These are phyloP conservation scores for Eimeria praecox DNA, from an alignment of 169 alveolate species.

Conservation along the genomic window DNA sequence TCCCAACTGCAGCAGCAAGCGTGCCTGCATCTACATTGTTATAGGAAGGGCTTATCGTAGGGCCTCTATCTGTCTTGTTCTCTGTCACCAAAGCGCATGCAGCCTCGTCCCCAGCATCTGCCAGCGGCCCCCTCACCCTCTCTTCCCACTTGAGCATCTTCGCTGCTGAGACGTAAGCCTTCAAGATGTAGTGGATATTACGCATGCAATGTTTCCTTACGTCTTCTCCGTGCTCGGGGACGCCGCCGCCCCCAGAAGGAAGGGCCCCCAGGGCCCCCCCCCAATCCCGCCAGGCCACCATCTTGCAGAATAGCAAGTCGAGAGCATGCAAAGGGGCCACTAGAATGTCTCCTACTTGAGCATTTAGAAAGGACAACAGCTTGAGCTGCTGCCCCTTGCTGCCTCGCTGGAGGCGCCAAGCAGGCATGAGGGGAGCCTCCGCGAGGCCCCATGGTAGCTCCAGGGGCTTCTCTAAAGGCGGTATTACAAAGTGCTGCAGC, in stretches of 20 bases:
- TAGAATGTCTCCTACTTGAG: conserved; percentile 56
- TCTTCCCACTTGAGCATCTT: conserved; percentile 45
- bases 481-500: conserved; percentile 70
- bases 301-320: conserved; percentile 55
- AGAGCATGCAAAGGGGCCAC: conserved; percentile 79
- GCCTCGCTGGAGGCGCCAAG: conserved; percentile 78
- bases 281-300: neutral
- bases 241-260: neutral
- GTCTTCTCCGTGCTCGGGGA: neutral
- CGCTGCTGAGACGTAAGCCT: conserved; percentile 12
- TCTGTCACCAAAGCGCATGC: neutral
- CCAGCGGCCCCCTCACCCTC: neutral
- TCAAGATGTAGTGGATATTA: neutral
- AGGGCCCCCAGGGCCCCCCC: conserved; percentile 25
- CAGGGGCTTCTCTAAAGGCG: conserved; percentile 75
- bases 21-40: neutral
- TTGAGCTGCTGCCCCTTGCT: conserved; percentile 58
- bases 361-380: conserved; percentile 57
- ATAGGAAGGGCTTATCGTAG: neutral
- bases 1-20: conserved; percentile 26
- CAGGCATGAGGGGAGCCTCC: conserved; percentile 74
- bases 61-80: neutral
- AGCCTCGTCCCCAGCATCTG: conserved; percentile 30
- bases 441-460: conserved; percentile 75
- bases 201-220: neutral